Evolutionary conservation across 345 rosid genomes (phyloP), one percentile per base, ranked within the genome.

Genomic region (Carallia pectinifolia): DNA sequence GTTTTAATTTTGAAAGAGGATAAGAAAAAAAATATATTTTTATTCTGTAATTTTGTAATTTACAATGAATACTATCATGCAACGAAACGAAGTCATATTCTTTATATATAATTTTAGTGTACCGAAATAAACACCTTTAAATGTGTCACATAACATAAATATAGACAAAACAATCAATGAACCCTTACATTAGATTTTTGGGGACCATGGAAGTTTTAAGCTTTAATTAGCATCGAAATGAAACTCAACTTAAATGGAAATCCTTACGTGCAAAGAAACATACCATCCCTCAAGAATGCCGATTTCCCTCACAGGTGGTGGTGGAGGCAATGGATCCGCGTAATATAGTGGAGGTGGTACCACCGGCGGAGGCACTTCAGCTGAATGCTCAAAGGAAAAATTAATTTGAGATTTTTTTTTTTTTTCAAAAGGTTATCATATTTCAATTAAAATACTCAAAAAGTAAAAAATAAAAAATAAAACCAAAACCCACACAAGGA

Each of bases 271-370:
- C 23, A 23, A 29, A 16, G 56, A 70, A 5, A 60, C 81, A 19
- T 77, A 87, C 92, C 83, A 80, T 77, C 86, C 86, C 17, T 88
- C 85, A 34, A 85, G 62, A 55, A 84, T 86, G 55, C 85, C 80
- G 15, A 77, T 66, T 64, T 90, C 76, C 34, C 50, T 55, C 23
- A 76, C 80, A 0, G 83, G 88, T 27, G 81, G 87, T 0, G 85
- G 85, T 2, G 83, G 86, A 23, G 23, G 23, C 23, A 23, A 0
- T 12, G 82, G 79, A 31, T 86, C 59, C 34, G 71, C 78, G 63
- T 87, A 84, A 47, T 86, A 81, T 29, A 74, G 88, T 0, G 84
- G 88, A 3, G 89, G 88, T 9, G 80, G 85, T 82, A 82, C 85
- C 23, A 87, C 88, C n/a, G 85, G 84, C 0, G 78, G 74, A 2